Percentiles rank a stretch among this genome's conserved stretches.
Evolutionary conservation across 2,329 filamentous ascomycete species (phyloP).

Genomic region (Cladophialophora exuberans): DNA sequence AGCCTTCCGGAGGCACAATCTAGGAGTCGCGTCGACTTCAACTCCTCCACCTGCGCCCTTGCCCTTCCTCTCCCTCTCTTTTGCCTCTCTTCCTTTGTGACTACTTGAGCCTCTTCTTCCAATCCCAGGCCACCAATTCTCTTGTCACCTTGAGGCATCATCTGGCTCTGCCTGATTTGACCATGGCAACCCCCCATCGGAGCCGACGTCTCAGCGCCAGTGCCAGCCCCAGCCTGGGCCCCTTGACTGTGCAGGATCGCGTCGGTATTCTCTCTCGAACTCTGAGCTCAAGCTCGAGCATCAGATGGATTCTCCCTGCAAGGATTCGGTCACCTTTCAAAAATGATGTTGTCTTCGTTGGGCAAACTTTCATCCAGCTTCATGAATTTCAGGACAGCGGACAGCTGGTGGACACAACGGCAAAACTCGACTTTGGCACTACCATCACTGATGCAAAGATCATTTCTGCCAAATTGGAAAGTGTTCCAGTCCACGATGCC

Average conservation of each 20-base stretch:
- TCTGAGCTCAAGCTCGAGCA: constrained; percentile 72
- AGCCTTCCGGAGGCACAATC: too few species aligned
- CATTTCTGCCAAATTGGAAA: constrained; percentile 62
- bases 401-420: constrained; percentile 73
- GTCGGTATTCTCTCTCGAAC: constrained; percentile 79
- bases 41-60: not conserved
- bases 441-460: constrained; percentile 79
- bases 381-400: constrained; percentile 69
- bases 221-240: not conserved
- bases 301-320: constrained; percentile 78
- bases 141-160: too few species aligned
- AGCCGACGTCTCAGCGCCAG: not conserved
- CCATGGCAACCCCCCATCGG: not conserved
- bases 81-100: not conserved
- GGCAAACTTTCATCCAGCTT: constrained; percentile 79
- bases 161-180: not conserved
- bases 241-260: not conserved
- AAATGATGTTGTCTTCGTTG: constrained; percentile 86
- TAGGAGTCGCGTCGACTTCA: not conserved
- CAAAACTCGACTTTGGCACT: constrained; percentile 76
- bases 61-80: too few species aligned
- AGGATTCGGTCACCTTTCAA: constrained; percentile 69
- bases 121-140: not conserved
- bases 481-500: constrained; percentile 35
- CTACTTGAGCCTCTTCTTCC: not conserved